Conservation (phyloP, 2,329 filamentous ascomycete species). For the Xylariaceae sp. region DNA sequence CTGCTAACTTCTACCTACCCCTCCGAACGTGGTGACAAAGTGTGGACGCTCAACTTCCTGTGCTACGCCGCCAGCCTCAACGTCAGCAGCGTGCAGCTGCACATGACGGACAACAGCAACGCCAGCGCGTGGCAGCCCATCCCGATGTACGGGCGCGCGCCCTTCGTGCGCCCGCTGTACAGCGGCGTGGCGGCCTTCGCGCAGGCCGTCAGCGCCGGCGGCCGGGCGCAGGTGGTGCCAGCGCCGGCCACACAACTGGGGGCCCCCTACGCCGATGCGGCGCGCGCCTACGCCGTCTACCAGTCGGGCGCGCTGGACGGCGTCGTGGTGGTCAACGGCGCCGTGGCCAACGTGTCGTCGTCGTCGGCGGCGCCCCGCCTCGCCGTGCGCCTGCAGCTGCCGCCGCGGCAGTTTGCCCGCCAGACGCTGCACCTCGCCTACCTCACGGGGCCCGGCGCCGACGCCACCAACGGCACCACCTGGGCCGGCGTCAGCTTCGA, state of each 20-base stretch:
- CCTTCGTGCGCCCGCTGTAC: conserved; percentile 40
- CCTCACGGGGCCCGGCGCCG: conserved; percentile 37
- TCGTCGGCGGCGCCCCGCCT: conserved; percentile 30
- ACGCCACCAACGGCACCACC: conserved; percentile 32
- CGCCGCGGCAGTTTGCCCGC: conserved; percentile 25
- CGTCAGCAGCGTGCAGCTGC: conserved; percentile 40
- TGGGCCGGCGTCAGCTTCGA: conserved; percentile 42
- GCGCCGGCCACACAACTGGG: conserved; percentile 22
- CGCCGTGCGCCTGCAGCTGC: conserved; percentile 33
- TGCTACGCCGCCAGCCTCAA: conserved; percentile 40
- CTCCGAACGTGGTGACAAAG: too few species aligned
- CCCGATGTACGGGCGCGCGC: conserved; percentile 27
- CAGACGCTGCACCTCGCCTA: conserved; percentile 37
- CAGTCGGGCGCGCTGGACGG: conserved; percentile 32
- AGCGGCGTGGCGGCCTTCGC: conserved; percentile 44
- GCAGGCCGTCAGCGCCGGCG: conserved; percentile 35
- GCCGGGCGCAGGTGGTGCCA: conserved; percentile 34
- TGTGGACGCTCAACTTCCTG: conserved; percentile 46
- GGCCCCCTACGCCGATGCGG: conserved; percentile 29
- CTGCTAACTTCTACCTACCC: too few species aligned
- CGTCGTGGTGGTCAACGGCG: conserved; percentile 38
- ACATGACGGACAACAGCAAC: conserved; percentile 47
- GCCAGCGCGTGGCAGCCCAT: conserved; percentile 42
- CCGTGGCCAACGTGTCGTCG: conserved; percentile 32
- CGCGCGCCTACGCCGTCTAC: conserved; percentile 38